These are phyloP conservation scores for Beauveria sp. DNA, from an alignment of 2,329 filamentous ascomycete genomes.

Conservation along the genomic window DNA sequence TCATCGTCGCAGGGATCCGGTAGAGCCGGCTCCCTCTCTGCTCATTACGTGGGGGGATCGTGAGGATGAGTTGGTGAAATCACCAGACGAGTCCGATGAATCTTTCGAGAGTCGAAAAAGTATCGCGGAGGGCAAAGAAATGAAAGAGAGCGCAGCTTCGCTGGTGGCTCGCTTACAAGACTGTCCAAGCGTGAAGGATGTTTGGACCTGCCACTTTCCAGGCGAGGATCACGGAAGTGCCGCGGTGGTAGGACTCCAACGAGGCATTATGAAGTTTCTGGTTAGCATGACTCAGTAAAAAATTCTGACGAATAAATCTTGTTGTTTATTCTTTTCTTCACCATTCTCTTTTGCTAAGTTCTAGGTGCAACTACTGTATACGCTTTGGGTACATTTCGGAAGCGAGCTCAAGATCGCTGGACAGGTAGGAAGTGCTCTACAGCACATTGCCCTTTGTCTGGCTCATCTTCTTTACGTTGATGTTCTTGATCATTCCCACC, in stretches of 20 bases:
- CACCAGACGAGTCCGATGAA: constrained; percentile 22
- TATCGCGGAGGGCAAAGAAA: constrained; percentile 16
- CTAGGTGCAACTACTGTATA: no score
- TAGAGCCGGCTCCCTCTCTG: constrained; percentile 22
- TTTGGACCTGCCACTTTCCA: constrained; percentile 19
- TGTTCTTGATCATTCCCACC: constrained; percentile 37
- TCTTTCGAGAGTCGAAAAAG: constrained; percentile 22
- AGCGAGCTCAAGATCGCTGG: no score
- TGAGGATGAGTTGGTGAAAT: constrained; percentile 23
- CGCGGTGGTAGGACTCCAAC: constrained; percentile 9
- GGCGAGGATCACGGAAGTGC: constrained; percentile 19
- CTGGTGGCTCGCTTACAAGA: constrained; percentile 16
- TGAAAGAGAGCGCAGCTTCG: constrained; percentile 9
- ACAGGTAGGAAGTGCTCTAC: not conserved
- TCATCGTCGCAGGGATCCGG: constrained; percentile 10
- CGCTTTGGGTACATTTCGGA: no score
- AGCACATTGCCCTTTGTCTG: not conserved
- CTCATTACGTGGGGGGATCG: constrained; percentile 25
- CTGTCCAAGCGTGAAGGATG: constrained; percentile 14
- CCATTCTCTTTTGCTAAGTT: not conserved
- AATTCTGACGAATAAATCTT: not conserved
- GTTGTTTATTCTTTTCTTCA: not conserved
- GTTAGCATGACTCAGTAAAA: not conserved
- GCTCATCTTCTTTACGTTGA: constrained; percentile 36
- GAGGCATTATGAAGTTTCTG: constrained; percentile 8